A percentile compares a stretch with the other conserved stretches of the same genome.
Evolutionary conservation across 2,329 filamentous ascomycete species (phyloP).

Genomic region (Penicillium sp.): DNA sequence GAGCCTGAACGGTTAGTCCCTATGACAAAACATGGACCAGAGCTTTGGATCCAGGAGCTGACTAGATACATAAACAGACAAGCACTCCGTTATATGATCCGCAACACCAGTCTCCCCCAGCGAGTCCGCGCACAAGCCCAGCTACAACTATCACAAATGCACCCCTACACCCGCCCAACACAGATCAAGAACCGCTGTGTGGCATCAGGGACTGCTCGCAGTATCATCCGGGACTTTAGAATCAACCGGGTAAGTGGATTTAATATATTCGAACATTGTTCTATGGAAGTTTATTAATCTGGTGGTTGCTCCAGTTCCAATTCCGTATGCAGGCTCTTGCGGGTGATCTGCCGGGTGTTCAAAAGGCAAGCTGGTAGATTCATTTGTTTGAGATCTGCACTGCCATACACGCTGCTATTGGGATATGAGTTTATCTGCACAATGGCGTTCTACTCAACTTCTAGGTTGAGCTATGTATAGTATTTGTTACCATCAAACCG

Average conservation of each 20-base stretch:
- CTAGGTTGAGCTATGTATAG: conserved; percentile 21
- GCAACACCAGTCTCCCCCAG: conserved; percentile 78
- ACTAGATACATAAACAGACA: conserved; percentile 53
- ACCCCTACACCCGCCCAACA: conserved; percentile 86
- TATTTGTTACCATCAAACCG: conserved; percentile 16
- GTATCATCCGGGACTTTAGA: conserved; percentile 90
- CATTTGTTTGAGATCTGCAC: no score
- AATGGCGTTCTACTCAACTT: conserved; percentile 26
- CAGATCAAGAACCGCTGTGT: conserved; percentile 94
- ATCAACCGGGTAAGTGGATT: conserved; percentile 70
- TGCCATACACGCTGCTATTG: conserved; percentile 14
- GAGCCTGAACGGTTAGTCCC: conserved; percentile 74
- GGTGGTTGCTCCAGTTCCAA: conserved; percentile 61
- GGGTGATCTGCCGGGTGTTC: conserved; percentile 83
- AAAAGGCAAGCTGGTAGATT: conserved; percentile 87
- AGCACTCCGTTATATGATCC: conserved; percentile 86
- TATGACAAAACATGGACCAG: background rate
- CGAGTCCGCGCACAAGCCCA: conserved; percentile 85
- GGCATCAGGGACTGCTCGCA: conserved; percentile 79
- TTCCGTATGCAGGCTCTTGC: conserved; percentile 85
- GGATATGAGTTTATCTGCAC: conserved; percentile 18
- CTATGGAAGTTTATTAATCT: no score
- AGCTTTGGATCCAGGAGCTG: background rate
- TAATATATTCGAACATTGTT: no score
- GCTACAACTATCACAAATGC: conserved; percentile 89